Percentiles rank a stretch among this genome's conserved stretches.
phyloP scores from a whole-genome alignment of 768 basidiomycete species.

The Russula griseocarnosa region DNA sequence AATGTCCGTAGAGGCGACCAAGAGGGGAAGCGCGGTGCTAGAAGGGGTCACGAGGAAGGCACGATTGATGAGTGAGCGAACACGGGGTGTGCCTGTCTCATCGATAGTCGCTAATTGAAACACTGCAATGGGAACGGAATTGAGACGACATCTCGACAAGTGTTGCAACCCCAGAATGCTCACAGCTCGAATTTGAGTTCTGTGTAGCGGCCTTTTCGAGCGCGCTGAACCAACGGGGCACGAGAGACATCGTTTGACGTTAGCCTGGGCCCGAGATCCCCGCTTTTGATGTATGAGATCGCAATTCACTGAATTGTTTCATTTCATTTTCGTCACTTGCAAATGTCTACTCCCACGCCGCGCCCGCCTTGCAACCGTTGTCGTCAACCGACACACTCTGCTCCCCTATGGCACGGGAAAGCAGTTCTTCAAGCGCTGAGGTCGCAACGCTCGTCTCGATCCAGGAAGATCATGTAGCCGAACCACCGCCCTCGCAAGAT shows the following conservation, averaged over 20 bases:
- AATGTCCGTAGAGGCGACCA: slow-evolving; percentile 67
- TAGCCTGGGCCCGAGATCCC: too few species aligned
- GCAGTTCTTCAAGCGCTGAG: slow-evolving; percentile 1
- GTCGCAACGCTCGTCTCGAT: slow-evolving; percentile 15
- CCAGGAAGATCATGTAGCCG: slow-evolving; percentile 4
- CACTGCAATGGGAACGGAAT: slow-evolving; percentile 38
- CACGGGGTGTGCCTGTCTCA: slow-evolving; percentile 46
- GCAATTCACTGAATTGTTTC: too few species aligned
- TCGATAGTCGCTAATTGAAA: slow-evolving; percentile 60
- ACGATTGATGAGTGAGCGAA: slow-evolving; percentile 64
- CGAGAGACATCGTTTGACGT: slow-evolving; percentile 1
- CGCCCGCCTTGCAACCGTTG: neutral
- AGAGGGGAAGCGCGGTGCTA: slow-evolving; percentile 49
- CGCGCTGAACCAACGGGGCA: slow-evolving; percentile 33
- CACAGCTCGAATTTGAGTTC: slow-evolving; percentile 31
- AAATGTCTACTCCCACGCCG: neutral
- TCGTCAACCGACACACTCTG: neutral
- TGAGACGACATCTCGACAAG: neutral
- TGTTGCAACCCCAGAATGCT: neutral
- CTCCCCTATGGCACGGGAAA: slow-evolving; percentile 18
- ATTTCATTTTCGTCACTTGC: neutral
- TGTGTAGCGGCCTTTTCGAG: slow-evolving; percentile 31
- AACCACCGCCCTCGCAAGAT: neutral
- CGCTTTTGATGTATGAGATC: too few species aligned
- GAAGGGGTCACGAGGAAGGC: slow-evolving; percentile 46